Percentiles rank a stretch among this genome's conserved stretches.
phyloP scores from a whole-genome alignment of 768 basidiomycete species.

The Royoungia palumana region DNA sequence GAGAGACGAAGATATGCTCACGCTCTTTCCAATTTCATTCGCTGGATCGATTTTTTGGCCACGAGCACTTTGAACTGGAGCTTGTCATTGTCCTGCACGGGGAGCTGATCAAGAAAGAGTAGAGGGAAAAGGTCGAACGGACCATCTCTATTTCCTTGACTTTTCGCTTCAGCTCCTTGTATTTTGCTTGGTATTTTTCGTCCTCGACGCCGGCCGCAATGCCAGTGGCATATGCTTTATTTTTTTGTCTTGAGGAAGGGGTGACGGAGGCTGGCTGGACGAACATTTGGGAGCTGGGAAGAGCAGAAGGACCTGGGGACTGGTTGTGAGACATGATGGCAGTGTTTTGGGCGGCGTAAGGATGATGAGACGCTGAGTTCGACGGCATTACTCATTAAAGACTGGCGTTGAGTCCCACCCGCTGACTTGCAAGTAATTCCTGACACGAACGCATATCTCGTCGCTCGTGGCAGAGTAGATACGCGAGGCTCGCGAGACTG shows the following conservation, averaged over 20 bases:
- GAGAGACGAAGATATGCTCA: slow-evolving; percentile 42
- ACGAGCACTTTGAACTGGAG: slow-evolving; percentile 76
- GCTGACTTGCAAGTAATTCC: no score
- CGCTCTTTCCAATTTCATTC: slow-evolving; percentile 88
- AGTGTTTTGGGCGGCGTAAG: slow-evolving; percentile 31
- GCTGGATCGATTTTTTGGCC: slow-evolving; percentile 78
- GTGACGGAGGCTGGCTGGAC: slow-evolving; percentile 26
- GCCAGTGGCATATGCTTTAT: slow-evolving; percentile 48
- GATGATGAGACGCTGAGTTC: slow-evolving; percentile 32
- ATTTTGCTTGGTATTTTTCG: slow-evolving; percentile 83
- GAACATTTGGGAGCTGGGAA: slow-evolving; percentile 38
- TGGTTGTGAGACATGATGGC: slow-evolving; percentile 68
- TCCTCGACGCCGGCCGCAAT: slow-evolving; percentile 81
- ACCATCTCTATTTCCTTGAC: slow-evolving; percentile 84
- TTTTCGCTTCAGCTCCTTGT: slow-evolving; percentile 84
- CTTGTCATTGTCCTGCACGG: slow-evolving; percentile 79
- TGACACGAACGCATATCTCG: slow-evolving; percentile 7
- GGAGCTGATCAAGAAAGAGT: slow-evolving; percentile 4
- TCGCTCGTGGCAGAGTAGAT: background rate
- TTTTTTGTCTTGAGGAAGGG: slow-evolving; percentile 45
- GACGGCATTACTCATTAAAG: slow-evolving; percentile 28
- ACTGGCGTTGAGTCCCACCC: slow-evolving; percentile 28
- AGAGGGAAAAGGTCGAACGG: slow-evolving; percentile 29
- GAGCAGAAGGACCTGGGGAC: slow-evolving; percentile 49
- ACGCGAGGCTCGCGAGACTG: no score